Base-by-base conservation (phyloP, 495 filamentous ascomycete genomes). In the Aspergillus bridgeri region DNA sequence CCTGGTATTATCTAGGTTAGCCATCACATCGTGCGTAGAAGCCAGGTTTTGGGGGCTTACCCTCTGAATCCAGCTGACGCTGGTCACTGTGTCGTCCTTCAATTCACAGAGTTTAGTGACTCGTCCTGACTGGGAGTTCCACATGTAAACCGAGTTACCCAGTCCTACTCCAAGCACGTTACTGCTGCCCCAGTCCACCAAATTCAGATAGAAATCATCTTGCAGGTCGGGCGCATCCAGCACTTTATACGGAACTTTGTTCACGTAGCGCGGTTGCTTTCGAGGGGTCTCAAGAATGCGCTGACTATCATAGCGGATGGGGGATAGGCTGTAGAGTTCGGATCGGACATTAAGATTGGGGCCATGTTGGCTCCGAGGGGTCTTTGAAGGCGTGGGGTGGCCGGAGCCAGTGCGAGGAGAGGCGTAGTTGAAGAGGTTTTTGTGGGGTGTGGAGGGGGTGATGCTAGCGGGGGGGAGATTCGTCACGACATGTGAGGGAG, bases 151-250 rank as follows among this genome's bases (percentile, higher is more conserved):
- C 51, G 89, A 93, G 25, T 86, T 89, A 18, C 91, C 92, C 45
- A 98, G 74, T 0, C 94, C 94, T 25, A 98, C 94, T 15, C 91
- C 95, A 7, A 98, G 74, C 21, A 96, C 85, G 72, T 97, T 94
- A 60, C 86, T 90, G 63, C 88, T 93, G n/a, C 95, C 94, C 94
- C 94, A 98, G 63, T 98, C 94, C 2, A 98, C 92, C 23, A 98
- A 73, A 63, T 98, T 98, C 27, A 98, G 75, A 64, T 98, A 98
- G 70, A 97, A 98, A 69, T 98, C 95, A 63, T 98, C 94, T 24
- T 92, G 92, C 17, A 98, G 71, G 59, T 98, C 94, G 15, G 94
- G 94, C 0, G 95, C 94, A 79, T 98, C 94, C 4, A 98, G 79
- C 6, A 98, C 94, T 71, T 98, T 98, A 77, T 92, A 98, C 1